Evolutionary conservation across 306 rosid species (phyloP).

Genomic region (Cucumis hystrix): DNA sequence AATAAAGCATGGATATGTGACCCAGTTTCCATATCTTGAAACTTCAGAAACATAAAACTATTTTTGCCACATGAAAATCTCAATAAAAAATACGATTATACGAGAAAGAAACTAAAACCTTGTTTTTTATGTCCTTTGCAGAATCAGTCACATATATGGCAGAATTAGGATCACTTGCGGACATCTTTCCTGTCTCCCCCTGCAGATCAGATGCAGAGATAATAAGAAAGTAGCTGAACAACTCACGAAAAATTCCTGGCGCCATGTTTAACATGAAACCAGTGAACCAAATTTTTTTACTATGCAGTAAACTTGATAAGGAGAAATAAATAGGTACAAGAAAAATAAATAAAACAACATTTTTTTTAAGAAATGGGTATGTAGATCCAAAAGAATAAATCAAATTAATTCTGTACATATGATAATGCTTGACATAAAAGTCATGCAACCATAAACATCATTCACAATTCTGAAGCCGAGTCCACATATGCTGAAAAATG

Average conservation of each 20-base stretch:
- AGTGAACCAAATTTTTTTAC: neutral
- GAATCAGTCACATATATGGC: constrained; percentile 97
- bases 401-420: too few relatives aligned
- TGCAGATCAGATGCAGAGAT: constrained; percentile 19
- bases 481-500: too few relatives aligned
- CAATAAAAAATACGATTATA: neutral
- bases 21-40: neutral
- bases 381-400: too few relatives aligned
- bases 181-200: constrained; percentile 97
- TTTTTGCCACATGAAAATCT: neutral
- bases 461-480: too few relatives aligned
- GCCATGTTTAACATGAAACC: neutral
- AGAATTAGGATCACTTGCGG: constrained; percentile 95
- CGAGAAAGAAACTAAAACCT: constrained; percentile 29
- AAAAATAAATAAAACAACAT: neutral
- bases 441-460: too few relatives aligned
- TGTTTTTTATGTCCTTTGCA: constrained; percentile 63
- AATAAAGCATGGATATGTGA: neutral
- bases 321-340: neutral
- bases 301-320: neutral
- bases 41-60: neutral
- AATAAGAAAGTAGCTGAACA: neutral
- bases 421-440: too few relatives aligned
- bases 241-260: neutral
- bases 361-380: too few relatives aligned